Evolutionary conservation across 2,329 filamentous ascomycete species (phyloP), one percentile per base, ranked within the genome.

Genomic region (Penicillium digitatum): DNA sequence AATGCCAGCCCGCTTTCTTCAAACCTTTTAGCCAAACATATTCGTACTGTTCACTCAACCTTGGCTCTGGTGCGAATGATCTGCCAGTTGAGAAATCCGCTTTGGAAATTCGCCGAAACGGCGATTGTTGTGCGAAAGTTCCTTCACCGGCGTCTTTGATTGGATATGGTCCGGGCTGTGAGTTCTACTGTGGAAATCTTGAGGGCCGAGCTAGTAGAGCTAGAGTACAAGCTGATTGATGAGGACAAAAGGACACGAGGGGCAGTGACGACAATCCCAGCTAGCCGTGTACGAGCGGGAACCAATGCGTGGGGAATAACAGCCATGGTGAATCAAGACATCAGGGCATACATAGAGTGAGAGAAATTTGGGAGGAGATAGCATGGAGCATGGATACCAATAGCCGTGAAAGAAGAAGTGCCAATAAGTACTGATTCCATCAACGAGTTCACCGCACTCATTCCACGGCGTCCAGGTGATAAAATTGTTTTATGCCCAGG

Each of bases 41-140:
- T 12, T n/a, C 2, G 5, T 50, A n/a, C 38, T 26, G 43, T 27
- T 11, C 5, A 22, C 9, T 31, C n/a, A 27, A 16, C 22, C 7
- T 32, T 16, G 27, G 32, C 29, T 46, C 32, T 37, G 24, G 10
- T 5, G 34, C 12, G 20, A 14, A 7, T 34, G 1, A 27, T 20
- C 22, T n/a, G 11, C 29, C 20, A 22, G 20, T 31, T 24, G 14
- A 31, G 3, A 7, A 46, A 6, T 24, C 31, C 37, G 14, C 44
- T 64, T 60, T n/a, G n/a, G n/a, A 56, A 78, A 78, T 50, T 78
- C 75, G 31, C 66, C 63, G 54, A 76, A 74, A 29, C 71, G 72
- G n/a, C 67, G 65, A 2, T 63, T 59, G 54, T 67, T 67, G 48
- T 48, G 51, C 32, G 61, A 52, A 16, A 58, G 55, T 18, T 62